A percentile compares a stretch with the other conserved stretches of the same genome.
Evolutionary conservation across 306 rosid species (phyloP).

Genomic region (Cucurbita moschata): DNA sequence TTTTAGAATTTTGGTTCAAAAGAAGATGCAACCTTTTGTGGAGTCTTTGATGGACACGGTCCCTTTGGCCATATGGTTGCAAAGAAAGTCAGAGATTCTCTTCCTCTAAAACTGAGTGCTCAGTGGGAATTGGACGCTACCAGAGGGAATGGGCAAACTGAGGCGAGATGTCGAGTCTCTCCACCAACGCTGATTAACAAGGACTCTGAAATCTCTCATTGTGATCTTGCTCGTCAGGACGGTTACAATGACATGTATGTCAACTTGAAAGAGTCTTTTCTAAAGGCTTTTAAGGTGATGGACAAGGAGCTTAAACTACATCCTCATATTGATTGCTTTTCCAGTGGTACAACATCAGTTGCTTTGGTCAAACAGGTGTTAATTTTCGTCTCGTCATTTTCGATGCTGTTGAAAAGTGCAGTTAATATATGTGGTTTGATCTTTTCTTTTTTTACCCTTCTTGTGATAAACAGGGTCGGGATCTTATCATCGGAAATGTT

Average conservation of each 20-base stretch:
- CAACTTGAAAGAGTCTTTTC: slow-evolving; percentile 31
- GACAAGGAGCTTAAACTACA: slow-evolving; percentile 68
- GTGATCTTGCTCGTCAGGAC: not conserved
- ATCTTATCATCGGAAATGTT: slow-evolving; percentile 52
- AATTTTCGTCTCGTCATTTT: not conserved
- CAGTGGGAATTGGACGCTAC: slow-evolving; percentile 31
- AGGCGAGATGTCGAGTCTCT: slow-evolving; percentile 15
- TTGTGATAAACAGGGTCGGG: slow-evolving; percentile 34
- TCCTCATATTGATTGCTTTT: slow-evolving; percentile 39
- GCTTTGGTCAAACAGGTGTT: slow-evolving; percentile 59
- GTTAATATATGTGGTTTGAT: not conserved
- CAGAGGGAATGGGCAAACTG: slow-evolving; percentile 15
- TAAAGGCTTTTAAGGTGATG: slow-evolving; percentile 55
- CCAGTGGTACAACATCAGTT: slow-evolving; percentile 83
- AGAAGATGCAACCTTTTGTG: slow-evolving; percentile 46
- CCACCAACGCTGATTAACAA: slow-evolving; percentile 20
- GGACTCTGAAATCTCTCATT: slow-evolving; percentile 7
- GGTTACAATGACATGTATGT: slow-evolving; percentile 12
- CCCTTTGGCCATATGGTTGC: slow-evolving; percentile 72
- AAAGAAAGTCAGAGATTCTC: slow-evolving; percentile 63
- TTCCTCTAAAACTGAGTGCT: slow-evolving; percentile 54
- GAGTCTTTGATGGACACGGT: slow-evolving; percentile 96
- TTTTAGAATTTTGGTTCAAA: slow-evolving; percentile 43
- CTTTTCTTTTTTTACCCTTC: not conserved
- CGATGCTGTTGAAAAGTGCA: not conserved